Base-by-base conservation (phyloP, 495 filamentous ascomycete genomes). In the Neurospora hispaniola region DNA sequence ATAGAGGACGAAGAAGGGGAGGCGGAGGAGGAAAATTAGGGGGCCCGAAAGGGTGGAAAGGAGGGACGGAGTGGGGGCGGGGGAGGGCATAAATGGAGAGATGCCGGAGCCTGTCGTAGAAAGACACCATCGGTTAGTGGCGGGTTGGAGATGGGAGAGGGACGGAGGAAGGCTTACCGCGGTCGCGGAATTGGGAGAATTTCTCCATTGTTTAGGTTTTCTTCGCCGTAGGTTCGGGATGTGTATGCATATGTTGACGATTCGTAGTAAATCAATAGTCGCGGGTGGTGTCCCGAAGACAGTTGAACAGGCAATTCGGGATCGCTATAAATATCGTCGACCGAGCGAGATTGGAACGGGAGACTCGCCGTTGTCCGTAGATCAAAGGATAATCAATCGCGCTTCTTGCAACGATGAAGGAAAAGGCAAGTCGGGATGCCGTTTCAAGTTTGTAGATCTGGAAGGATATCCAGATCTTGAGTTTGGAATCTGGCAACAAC, bases 121-220 rank as follows among this genome's bases (percentile, higher is more conserved):
- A 59, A 59, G 69, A 31, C 4, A 20, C 7, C 7, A 9, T 41
- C 40, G 40, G 72, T 76, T 72, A 76, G 59, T 31, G 39, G 62
- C 71, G 42, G 66, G 70, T 54, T 59, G 81, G 66, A 16, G 59
- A n/a, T 31, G 5, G 59, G 66, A 71, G 73, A 20, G 69, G 46
- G 46, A 69, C 5, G 18, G 72, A n/a, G 69, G 48, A 20, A 27
- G 12, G 79, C 84, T 75, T 85, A 91, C 96, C 96, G 89, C 93
- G 89, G 84, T 99, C 96, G 72, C 96, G 90, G 76, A 92, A 99
- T 80, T 98, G 94, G 11, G 94, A 95, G 81, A 93, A 98, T 82
- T 97, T 98, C 88, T 99, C 96, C 96, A 99, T 99, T 40, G 18
- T 80, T 69, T 69, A 39, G 38, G 42, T 68, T 43, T 0, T 10